These are phyloP conservation scores for Elasticomyces elasticus DNA, from an alignment of 495 filamentous ascomycete species.

Conservation along the genomic window DNA sequence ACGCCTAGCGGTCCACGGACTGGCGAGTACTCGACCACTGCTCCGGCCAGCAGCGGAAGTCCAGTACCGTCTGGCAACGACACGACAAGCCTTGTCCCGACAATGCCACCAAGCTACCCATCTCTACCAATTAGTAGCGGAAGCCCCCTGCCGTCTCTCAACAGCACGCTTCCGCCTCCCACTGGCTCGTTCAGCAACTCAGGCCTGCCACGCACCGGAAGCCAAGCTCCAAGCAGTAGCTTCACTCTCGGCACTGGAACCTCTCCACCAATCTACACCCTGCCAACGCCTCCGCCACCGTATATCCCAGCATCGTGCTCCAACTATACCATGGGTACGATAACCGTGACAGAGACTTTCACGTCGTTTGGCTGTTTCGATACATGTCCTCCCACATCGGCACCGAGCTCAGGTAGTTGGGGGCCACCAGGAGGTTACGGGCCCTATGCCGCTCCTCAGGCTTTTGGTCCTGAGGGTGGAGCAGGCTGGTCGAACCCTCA, in stretches of 20 bases:
- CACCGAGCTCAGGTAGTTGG: too few species aligned
- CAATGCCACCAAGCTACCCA: not conserved
- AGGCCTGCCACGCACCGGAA: not conserved
- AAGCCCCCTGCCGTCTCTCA: not conserved
- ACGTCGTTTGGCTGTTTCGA: conserved; percentile 5
- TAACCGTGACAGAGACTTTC: conserved; percentile 1
- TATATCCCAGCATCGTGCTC: not conserved
- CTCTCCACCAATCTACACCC: not conserved
- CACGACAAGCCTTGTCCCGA: not conserved
- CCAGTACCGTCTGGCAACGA: not conserved
- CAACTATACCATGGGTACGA: conserved; percentile 8
- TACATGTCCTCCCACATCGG: too few species aligned
- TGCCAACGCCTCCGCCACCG: not conserved
- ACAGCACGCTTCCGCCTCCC: too few species aligned
- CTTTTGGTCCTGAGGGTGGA: not conserved
- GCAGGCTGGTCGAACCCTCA: not conserved
- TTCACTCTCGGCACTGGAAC: not conserved
- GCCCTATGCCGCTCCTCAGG: not conserved
- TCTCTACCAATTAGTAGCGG: not conserved
- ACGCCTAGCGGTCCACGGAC: not conserved
- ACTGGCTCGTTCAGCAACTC: not conserved
- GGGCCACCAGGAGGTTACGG: not conserved
- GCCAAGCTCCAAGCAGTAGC: not conserved
- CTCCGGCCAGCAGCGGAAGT: not conserved
- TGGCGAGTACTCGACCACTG: not conserved